These are phyloP conservation scores for Gastroboletus turbinatus DNA, from an alignment of 1,284 basidiomycete species.

Conservation along the genomic window DNA sequence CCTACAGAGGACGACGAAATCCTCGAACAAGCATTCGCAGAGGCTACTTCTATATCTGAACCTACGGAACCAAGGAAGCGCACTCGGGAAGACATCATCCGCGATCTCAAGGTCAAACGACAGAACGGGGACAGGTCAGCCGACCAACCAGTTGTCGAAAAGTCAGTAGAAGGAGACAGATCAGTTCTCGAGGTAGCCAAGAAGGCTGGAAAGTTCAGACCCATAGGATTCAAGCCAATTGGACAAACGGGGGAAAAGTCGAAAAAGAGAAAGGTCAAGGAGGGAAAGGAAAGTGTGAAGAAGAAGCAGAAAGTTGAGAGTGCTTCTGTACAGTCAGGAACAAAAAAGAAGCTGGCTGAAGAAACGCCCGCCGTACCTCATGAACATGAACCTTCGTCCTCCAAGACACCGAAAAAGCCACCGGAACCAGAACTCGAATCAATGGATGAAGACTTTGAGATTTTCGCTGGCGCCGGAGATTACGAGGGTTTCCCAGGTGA, in stretches of 20 bases:
- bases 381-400: not conserved
- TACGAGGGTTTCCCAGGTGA: conserved; percentile 71
- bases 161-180: conserved; percentile 27
- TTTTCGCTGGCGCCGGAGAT: conserved; percentile 84
- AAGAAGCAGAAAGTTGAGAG: conserved; percentile 46
- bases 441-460: conserved; percentile 62
- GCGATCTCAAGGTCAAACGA: conserved; percentile 69
- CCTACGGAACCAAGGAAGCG: conserved; percentile 53
- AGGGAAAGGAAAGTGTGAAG: conserved; percentile 38
- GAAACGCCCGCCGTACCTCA: not conserved
- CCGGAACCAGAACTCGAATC: conserved; percentile 13
- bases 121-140: conserved; percentile 26
- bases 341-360: conserved; percentile 34
- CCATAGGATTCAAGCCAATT: conserved; percentile 71
- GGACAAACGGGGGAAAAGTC: conserved; percentile 45
- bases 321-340: conserved; percentile 9
- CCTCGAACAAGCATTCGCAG: conserved; percentile 71
- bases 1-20: conserved; percentile 65
- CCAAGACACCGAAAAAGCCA: not conserved
- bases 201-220: conserved; percentile 71
- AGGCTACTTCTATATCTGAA: conserved; percentile 31
- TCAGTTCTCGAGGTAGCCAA: conserved; percentile 51
- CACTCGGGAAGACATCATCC: conserved; percentile 70
- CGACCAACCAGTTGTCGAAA: conserved; percentile 11
- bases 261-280: conserved; percentile 56